A percentile compares a stretch with the other conserved stretches of the same genome.
These are phyloP conservation scores for Heliocybe sulcata DNA, from an alignment of 1,284 basidiomycete genomes.

Conservation along the genomic window DNA sequence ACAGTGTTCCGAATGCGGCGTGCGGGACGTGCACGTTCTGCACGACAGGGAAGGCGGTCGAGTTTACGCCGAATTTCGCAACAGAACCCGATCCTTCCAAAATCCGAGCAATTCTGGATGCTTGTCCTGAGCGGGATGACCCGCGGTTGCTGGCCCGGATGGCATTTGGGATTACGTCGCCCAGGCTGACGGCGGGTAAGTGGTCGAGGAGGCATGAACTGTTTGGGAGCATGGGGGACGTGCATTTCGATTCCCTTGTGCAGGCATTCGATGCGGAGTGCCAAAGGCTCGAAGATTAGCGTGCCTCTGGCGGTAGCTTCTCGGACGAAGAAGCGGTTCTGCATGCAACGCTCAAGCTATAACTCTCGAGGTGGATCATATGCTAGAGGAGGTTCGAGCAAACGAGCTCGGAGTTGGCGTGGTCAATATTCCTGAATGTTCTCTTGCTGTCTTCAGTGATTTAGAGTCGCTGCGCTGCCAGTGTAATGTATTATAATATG, in stretches of 20 bases:
- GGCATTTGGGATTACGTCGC: constrained; percentile 42
- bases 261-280: constrained; percentile 32
- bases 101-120: constrained; percentile 29
- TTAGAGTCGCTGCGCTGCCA: no score
- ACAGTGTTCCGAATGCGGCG: constrained; percentile 31
- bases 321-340: constrained; percentile 18
- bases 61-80: constrained; percentile 23
- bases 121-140: constrained; percentile 41
- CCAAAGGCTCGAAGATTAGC: constrained; percentile 26
- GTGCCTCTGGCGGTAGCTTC: constrained; percentile 7
- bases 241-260: constrained; percentile 29
- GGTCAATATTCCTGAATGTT: no score
- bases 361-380: not conserved
- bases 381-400: not conserved
- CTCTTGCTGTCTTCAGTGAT: no score
- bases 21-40: constrained; percentile 42
- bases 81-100: constrained; percentile 23
- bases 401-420: not conserved
- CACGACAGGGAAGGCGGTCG: constrained; percentile 26
- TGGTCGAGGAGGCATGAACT: constrained; percentile 29
- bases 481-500: no score
- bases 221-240: constrained; percentile 34
- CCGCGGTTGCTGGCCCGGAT: constrained; percentile 40
- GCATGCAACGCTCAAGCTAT: constrained; percentile 10
- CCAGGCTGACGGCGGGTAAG: constrained; percentile 33